phyloP scores from a whole-genome alignment of 2,329 filamentous ascomycete species.

The Simplicillium aogashimaense region DNA sequence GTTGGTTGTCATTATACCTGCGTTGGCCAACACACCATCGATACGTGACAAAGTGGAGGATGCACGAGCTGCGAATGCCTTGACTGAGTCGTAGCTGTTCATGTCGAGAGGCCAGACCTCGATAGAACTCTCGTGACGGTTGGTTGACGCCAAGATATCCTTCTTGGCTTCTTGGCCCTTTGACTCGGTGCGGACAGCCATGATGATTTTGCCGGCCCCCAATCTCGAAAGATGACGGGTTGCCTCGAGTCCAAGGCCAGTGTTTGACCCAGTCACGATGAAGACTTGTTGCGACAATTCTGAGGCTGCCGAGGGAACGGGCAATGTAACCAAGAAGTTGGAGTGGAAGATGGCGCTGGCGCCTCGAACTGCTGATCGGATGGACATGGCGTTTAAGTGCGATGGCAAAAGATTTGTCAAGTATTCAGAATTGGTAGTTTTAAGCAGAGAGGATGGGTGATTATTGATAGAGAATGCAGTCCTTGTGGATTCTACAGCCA shows the following conservation, averaged over 20 bases:
- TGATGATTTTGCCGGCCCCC: conserved; percentile 21
- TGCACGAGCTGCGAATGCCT: conserved; percentile 21
- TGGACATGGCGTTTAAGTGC: too few species aligned
- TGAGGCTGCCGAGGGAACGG: conserved; percentile 9
- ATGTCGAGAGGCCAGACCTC: conserved; percentile 40
- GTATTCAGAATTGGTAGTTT: too few species aligned
- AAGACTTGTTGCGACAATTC: conserved; percentile 16
- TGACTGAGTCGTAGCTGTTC: conserved; percentile 31
- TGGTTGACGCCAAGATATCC: conserved; percentile 15
- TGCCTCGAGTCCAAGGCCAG: conserved; percentile 27
- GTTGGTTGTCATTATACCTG: conserved; percentile 26
- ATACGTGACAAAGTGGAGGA: conserved; percentile 22
- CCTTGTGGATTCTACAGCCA: too few species aligned
- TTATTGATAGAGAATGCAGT: too few species aligned
- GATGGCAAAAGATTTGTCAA: too few species aligned
- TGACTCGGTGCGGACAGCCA: conserved; percentile 22
- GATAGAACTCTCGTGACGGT: conserved; percentile 11
- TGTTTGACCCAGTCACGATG: conserved; percentile 30
- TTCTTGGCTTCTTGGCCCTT: conserved; percentile 30
- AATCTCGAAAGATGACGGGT: conserved; percentile 21
- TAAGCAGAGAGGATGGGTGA: too few species aligned
- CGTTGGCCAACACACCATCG: conserved; percentile 33
- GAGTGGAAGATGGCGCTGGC: too few species aligned
- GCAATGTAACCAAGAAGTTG: conserved; percentile 13
- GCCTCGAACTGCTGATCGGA: too few species aligned